Conservation (phyloP, 2,329 filamentous ascomycete genomes). For the Acarospora socialis region DNA sequence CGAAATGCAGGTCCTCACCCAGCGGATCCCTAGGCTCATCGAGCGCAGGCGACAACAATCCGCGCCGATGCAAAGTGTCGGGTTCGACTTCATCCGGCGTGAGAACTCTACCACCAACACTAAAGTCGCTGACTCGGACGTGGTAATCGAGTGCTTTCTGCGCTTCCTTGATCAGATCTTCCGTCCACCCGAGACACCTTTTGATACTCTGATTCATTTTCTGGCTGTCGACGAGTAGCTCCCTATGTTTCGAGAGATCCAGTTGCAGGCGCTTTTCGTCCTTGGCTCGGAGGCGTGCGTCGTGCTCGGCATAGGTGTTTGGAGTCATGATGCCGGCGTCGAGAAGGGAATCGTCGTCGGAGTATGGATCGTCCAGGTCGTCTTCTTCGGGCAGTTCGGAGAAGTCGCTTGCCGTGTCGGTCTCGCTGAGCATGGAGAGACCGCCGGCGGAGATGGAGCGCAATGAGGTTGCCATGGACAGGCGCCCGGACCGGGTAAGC, state of each 20-base stretch:
- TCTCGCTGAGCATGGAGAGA: slow-evolving; percentile 32
- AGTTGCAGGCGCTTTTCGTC: slow-evolving; percentile 75
- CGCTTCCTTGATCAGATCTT: slow-evolving; percentile 78
- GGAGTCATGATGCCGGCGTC: slow-evolving; percentile 13
- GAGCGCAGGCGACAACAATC: slow-evolving; percentile 16
- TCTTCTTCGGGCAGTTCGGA: slow-evolving; percentile 23
- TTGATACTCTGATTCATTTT: slow-evolving; percentile 93
- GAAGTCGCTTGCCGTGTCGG: slow-evolving; percentile 23
- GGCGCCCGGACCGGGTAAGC: slow-evolving; percentile 64
- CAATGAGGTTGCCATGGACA: slow-evolving; percentile 44
- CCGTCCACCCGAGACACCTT: slow-evolving; percentile 76
- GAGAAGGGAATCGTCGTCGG: slow-evolving; percentile 20
- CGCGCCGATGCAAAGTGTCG: background rate
- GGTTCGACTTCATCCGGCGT: slow-evolving; percentile 47
- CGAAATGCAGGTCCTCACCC: slow-evolving; percentile 14
- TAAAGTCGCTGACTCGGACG: slow-evolving; percentile 62
- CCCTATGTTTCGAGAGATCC: slow-evolving; percentile 77
- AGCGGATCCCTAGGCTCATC: slow-evolving; percentile 19
- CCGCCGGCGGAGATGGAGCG: slow-evolving; percentile 31
- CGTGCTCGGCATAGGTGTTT: slow-evolving; percentile 27
- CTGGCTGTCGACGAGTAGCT: slow-evolving; percentile 76
- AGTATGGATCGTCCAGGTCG: slow-evolving; percentile 12
- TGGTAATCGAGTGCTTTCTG: slow-evolving; percentile 74
- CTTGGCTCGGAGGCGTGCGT: slow-evolving; percentile 44
- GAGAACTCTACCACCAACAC: slow-evolving; percentile 66